Base-by-base conservation (phyloP, 129 eudicot species). In the Chrysanthemum makinoi region DNA sequence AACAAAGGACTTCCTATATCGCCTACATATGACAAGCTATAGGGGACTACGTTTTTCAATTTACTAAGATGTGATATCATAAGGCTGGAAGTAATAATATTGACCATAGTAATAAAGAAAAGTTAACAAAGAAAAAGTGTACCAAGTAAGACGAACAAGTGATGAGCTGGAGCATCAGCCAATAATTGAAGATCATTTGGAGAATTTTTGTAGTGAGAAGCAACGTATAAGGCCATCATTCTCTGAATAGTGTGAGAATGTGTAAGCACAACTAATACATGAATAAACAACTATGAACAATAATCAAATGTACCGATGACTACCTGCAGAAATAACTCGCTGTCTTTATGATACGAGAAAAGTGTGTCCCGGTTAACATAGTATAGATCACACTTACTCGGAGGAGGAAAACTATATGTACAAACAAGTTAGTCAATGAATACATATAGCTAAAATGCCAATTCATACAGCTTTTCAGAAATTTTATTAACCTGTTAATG, bases 81-180 rank as follows among this genome's bases (percentile, higher is more conserved):
- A 24, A 26, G 15, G 48, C 5, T 10, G 14, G 43, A 61, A 18
- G 47, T 9, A 46, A 57, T 20, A 35, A 35, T 44, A 30, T 24
- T 53, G 2, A 49, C 2, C 26, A 5, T 39, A 3, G 12, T 8
- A 52, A 68, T 5, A 28, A 69, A 57, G 46, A 9, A 59, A 50
- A 46, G 57, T 51, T 0, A 22, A 49, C 20, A 28, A 33, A 46
- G 4, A 60, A 2, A 62, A 50, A 3, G 46, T 22, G 66, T 89
- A 91, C 98, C 98, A 79, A 93, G 95, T 70, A 93, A 80, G 72
- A 93, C 96, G 77, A 93, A 93, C 76, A 93, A 76, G 84, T 87
- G 98, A 84, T 93, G 96, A 49, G 96, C 98, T 60, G 98, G 96
- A 67, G 96, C 96, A 82, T 93, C 98, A 69, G 98, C 96, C 90